Evolutionary conservation across 345 rosid species (phyloP).

Genomic region (Heritiera fomes): DNA sequence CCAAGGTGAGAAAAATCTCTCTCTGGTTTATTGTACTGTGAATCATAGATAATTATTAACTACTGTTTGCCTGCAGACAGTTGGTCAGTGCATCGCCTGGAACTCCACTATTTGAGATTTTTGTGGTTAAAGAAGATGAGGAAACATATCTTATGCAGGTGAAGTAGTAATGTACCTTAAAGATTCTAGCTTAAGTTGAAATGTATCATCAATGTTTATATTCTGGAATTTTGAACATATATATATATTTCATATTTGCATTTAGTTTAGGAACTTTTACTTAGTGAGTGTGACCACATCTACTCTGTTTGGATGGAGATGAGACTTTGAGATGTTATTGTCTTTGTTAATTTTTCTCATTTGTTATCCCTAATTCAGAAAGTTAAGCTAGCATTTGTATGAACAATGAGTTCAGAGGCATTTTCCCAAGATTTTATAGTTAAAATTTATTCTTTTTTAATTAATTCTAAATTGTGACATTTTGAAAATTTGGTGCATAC

Average conservation of each 20-base stretch:
- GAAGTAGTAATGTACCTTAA: slow-evolving; percentile 22
- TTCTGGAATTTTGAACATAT: not conserved
- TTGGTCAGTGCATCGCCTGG: slow-evolving; percentile 79
- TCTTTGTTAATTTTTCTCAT: not conserved
- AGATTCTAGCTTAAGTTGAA: slow-evolving; percentile 11
- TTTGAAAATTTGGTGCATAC: not conserved
- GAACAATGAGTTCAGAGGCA: not conserved
- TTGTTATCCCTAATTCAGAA: not conserved
- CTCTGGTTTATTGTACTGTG: slow-evolving; percentile 16
- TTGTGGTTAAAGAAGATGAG: slow-evolving; percentile 69
- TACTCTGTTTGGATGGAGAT: not conserved
- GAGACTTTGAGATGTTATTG: not conserved
- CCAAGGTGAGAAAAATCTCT: slow-evolving; percentile 60
- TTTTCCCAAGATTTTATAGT: not conserved
- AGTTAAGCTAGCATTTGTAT: not conserved
- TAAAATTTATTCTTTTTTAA: not conserved
- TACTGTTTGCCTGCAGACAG: slow-evolving; percentile 62
- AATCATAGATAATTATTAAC: slow-evolving; percentile 21
- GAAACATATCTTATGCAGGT: slow-evolving; percentile 83
- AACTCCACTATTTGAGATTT: slow-evolving; percentile 91
- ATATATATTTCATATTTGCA: not conserved
- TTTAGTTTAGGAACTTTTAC: slow-evolving; percentile 8
- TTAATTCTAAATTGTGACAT: not conserved
- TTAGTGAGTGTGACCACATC: not conserved
- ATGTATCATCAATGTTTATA: not conserved